phyloP scores from a whole-genome alignment of 768 basidiomycete genomes.

The Sporobolomyces phaffii region DNA sequence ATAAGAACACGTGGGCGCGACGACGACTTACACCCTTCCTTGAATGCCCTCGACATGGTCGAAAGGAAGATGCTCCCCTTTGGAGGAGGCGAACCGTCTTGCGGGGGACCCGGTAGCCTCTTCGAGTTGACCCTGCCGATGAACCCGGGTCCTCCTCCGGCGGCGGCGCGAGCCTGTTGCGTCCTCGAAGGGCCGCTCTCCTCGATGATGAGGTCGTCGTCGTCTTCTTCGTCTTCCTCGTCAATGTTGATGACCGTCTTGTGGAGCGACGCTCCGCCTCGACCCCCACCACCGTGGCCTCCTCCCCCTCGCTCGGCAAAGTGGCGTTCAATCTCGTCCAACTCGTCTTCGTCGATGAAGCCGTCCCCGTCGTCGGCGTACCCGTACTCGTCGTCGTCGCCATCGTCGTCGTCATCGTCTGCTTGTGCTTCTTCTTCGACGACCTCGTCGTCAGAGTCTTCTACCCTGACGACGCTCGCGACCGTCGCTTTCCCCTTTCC shows the following conservation, averaged over 20 bases:
- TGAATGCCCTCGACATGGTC: constrained; percentile 10
- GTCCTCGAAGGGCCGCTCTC: neutral
- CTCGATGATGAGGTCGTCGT: constrained; percentile 18
- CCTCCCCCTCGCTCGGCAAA: neutral
- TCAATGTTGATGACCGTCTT: constrained; percentile 61
- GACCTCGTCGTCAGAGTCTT: constrained; percentile 8
- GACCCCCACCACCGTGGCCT: too few relatives aligned
- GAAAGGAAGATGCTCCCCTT: constrained; percentile 16
- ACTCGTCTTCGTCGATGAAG: neutral
- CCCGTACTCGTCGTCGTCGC: constrained; percentile 3
- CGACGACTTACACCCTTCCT: constrained; percentile 16
- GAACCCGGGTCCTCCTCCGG: neutral
- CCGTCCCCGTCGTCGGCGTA: constrained; percentile 1
- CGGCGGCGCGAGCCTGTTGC: neutral
- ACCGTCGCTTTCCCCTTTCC: neutral
- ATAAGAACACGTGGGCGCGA: neutral
- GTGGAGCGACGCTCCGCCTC: constrained; percentile 45
- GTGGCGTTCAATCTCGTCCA: neutral
- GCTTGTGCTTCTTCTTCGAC: neutral
- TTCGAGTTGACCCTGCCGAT: constrained; percentile 17
- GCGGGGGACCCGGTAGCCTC: constrained; percentile 13
- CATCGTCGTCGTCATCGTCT: neutral
- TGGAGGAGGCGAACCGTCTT: constrained; percentile 23
- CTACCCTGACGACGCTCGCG: neutral
- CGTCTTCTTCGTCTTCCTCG: constrained; percentile 23